Evolutionary conservation across 768 basidiomycete species (phyloP).

Genomic region (Boletus insuetus): DNA sequence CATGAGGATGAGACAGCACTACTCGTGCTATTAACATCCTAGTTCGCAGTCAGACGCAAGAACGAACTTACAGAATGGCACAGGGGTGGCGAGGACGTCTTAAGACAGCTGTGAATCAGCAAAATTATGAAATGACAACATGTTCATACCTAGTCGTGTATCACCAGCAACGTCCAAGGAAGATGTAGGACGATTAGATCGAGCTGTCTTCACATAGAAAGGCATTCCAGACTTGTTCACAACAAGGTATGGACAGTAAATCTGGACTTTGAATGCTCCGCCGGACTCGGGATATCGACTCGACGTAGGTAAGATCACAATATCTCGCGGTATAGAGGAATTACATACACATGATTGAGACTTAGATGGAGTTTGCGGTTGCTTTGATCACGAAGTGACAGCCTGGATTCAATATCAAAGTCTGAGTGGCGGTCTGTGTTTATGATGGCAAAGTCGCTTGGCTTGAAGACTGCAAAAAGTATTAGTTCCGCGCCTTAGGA

Average conservation of each 20-base stretch:
- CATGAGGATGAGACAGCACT: constrained; percentile 87
- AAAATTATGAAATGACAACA: constrained; percentile 13
- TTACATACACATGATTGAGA: constrained; percentile 85
- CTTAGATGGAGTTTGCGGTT: constrained; percentile 77
- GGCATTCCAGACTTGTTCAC: constrained; percentile 91
- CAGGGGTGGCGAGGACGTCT: constrained; percentile 52
- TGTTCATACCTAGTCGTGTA: constrained; percentile 49
- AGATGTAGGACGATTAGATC: constrained; percentile 58
- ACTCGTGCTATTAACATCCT: not conserved
- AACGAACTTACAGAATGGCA: constrained; percentile 79
- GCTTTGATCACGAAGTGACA: constrained; percentile 69
- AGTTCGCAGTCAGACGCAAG: not conserved
- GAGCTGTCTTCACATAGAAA: constrained; percentile 66
- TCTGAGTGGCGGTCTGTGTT: constrained; percentile 91
- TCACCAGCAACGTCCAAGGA: constrained; percentile 87
- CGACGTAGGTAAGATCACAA: constrained; percentile 5
- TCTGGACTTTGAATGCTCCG: constrained; percentile 93
- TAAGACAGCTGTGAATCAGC: constrained; percentile 4
- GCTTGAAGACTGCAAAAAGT: constrained; percentile 65
- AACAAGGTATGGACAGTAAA: constrained; percentile 87
- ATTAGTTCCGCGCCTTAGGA: not conserved
- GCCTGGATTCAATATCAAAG: constrained; percentile 72
- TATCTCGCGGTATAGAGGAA: not conserved
- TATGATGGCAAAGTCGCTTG: constrained; percentile 97
- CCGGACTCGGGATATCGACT: constrained; percentile 86